Base-by-base conservation (phyloP, 495 filamentous ascomycete species). In the Podospora conica region DNA sequence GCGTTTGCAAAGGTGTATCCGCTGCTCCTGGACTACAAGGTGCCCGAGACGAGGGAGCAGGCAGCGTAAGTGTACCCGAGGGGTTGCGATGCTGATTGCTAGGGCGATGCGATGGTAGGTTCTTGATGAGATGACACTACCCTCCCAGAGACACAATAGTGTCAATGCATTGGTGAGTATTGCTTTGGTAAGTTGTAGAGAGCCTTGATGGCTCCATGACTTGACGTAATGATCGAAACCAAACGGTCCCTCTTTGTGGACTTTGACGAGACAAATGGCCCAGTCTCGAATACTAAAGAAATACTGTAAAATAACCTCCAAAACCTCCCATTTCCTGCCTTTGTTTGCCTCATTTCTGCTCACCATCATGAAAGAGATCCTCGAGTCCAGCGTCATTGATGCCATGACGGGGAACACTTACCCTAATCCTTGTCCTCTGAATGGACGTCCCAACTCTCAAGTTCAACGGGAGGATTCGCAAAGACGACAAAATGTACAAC, bases 1-100 rank as follows among this genome's bases (percentile, higher is more conserved):
- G 93, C 91, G 23, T 97, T 96, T 74, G 29, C 93, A 80, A 84
- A 92, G 82, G 93, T 97, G 82, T 96, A 96, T 73, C 94, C 94
- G 77, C 90, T 97, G 76, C 84, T 97, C 66, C 87, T 73, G 54
- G 68, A 73, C 22, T 65, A 31, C 22, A 68, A 64, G 65, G 18
- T 65, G 20, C 28, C 53, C 24, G 22, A 12, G 25, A 22, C 8
- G 1, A 12, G 15, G 3, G 12, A 5, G 4, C 9, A 56, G 9
- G 21, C 21, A n/a, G 22, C 18, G 55, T 48, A 48, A 48, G 40
- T 48, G 15, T 48, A 6, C 18, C 40, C 40, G 1, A 12, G 4
- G 7, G 33, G 11, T 4, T n/a, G 15, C 1, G 18, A 48, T 7
- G 18, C 40, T n/a, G 40, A 48, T 18, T 48, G 5, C 18, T 48